phyloP scores from a whole-genome alignment of 2,329 filamentous ascomycete genomes.

The Sphaerulina vaccinii region DNA sequence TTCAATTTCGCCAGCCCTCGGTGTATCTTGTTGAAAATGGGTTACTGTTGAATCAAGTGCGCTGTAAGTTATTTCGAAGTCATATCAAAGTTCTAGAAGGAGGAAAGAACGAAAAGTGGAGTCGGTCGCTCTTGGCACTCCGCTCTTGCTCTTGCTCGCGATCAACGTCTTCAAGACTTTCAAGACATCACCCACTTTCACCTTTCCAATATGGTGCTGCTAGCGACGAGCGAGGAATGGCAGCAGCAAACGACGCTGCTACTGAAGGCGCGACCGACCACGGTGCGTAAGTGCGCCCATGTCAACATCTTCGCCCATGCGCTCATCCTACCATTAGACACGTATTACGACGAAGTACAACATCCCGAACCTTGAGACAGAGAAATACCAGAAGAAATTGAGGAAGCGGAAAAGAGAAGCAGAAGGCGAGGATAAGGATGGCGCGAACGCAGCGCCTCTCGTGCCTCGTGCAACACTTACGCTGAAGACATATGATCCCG shows the following conservation, averaged over 20 bases:
- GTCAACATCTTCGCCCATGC: constrained; percentile 1
- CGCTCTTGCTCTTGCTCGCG: not conserved
- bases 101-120: constrained; percentile 7
- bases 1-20: no score
- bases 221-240: constrained; percentile 84
- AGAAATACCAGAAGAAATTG: constrained; percentile 34
- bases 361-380: constrained; percentile 47
- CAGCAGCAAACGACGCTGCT: constrained; percentile 83
- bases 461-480: constrained; percentile 68
- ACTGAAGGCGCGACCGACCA: constrained; percentile 79
- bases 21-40: no score
- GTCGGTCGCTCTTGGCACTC: not conserved
- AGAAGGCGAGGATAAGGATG: constrained; percentile 26
- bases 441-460: constrained; percentile 38
- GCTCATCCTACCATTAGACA: constrained; percentile 56
- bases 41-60: no score
- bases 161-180: not conserved
- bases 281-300: constrained; percentile 56
- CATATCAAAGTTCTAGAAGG: not conserved
- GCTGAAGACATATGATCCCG: constrained; percentile 86
- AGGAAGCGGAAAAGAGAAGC: constrained; percentile 29
- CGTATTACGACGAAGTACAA: constrained; percentile 91
- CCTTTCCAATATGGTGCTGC: constrained; percentile 66
- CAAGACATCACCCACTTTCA: not conserved
- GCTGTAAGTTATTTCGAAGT: no score